Conservation (phyloP, 2,329 filamentous ascomycete genomes). For the Microdochium trichocladiopsis region DNA sequence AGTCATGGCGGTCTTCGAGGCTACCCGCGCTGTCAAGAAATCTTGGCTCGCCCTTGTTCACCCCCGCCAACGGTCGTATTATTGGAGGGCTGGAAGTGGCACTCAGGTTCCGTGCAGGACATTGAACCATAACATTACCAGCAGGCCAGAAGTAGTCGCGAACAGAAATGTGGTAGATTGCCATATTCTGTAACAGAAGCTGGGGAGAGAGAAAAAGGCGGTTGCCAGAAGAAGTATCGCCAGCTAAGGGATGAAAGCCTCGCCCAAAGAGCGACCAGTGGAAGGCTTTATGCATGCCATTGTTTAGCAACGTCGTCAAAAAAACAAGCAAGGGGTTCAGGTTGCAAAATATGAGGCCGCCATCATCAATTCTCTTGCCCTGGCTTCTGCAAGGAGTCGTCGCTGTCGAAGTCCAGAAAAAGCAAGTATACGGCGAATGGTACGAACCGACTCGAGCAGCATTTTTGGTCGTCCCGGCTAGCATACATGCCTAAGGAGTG, state of each 20-base stretch:
- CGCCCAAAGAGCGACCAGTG: no score
- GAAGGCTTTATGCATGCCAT: no score
- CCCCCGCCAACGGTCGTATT: constrained; percentile 11
- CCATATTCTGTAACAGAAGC: neutral
- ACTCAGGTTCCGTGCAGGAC: constrained; percentile 10
- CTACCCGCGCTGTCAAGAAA: constrained; percentile 5
- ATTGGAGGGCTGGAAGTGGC: constrained; percentile 5
- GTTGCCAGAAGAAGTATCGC: neutral
- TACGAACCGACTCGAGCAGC: no score
- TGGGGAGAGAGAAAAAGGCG: neutral
- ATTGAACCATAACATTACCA: constrained; percentile 12
- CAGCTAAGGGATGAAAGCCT: no score
- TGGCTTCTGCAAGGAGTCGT: no score
- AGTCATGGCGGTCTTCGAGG: constrained; percentile 8
- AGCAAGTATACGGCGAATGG: no score
- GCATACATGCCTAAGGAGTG: no score
- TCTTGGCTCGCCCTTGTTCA: constrained; percentile 11
- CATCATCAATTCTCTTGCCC: no score
- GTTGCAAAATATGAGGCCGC: no score
- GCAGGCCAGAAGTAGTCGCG: constrained; percentile 13
- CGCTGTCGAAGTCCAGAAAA: neutral
- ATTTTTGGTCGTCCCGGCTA: constrained; percentile 2
- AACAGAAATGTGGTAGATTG: constrained; percentile 7
- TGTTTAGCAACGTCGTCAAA: no score
- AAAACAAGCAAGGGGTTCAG: no score